Base-by-base conservation (phyloP, 805 yeast genomes). In the Wickerhamomyces subpelliculosus region DNA sequence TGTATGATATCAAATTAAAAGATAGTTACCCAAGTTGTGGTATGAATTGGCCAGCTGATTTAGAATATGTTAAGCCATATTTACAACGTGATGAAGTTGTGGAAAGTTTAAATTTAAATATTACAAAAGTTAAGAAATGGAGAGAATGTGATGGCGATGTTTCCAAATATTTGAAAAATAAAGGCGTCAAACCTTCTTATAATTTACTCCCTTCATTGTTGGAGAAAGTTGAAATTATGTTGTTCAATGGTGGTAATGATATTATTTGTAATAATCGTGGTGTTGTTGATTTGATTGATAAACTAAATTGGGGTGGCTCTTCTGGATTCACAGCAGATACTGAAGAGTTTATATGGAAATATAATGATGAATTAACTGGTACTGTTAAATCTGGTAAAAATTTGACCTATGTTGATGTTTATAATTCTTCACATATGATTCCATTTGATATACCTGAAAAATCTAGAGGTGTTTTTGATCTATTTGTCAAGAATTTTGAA, bases 11-110 rank as follows among this genome's bases (percentile, higher is more conserved):
- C 39, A 72, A 82, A 27, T 62, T 83, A 37, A 66, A 62, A 27
- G 96, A 88, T 55, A 60, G 78, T 1, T 86, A 68, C 49, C 97
- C 97, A 0, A 62, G 82, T 0, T 93, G 98, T 62, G 97, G 97
- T 6, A 69, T 76, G 75, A 81, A 83, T 57, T 93, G 97, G 97
- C 98, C 98, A 0, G 72, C 71, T 21, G 82, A 73, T 46, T 60
- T 84, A 43, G 62, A 59, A 0, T 43, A 61, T 32, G 78, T 83
- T 3, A 59, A 67, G 1, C 69, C 73, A 16, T 84, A 80, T 54
- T 67, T 84, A 39, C 64, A 67, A 29, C 49, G 59, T 2, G 59
- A 61, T 3, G 62, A 65, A 4, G 81, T 78, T 16, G 71, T 73
- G 55, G 55, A 62, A 21, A 62, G 73, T 16, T 60, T 84, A 47